Percentiles rank a stretch among this genome's conserved stretches.
Evolutionary conservation across 345 rosid species (phyloP).

Genomic region (Citrus mangshanensis): DNA sequence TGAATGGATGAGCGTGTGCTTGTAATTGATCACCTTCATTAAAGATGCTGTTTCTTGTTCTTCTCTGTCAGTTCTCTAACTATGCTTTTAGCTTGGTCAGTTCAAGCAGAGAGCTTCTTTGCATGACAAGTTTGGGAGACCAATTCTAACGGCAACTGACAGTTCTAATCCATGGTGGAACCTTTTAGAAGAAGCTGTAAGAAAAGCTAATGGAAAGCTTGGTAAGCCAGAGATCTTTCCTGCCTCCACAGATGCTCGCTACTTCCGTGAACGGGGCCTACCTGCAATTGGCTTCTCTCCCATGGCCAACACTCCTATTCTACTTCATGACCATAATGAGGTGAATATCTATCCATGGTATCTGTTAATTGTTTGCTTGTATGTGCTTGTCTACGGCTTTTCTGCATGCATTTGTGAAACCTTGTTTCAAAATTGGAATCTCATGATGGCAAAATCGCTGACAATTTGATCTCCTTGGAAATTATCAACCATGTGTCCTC

Average conservation of each 20-base stretch:
- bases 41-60: background rate
- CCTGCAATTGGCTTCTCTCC: constrained; percentile 95
- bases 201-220: constrained; percentile 65
- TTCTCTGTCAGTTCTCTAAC: constrained; percentile 9
- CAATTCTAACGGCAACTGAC: constrained; percentile 57
- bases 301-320: constrained; percentile 80
- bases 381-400: background rate
- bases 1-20: background rate
- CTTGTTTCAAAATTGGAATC: background rate
- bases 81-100: constrained; percentile 49
- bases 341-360: constrained; percentile 17
- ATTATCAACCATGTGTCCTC: background rate
- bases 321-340: constrained; percentile 97
- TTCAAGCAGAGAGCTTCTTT: constrained; percentile 64
- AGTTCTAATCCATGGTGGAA: constrained; percentile 88
- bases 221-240: constrained; percentile 86
- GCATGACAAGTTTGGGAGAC: constrained; percentile 44
- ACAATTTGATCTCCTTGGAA: background rate
- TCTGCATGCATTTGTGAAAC: background rate
- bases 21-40: background rate
- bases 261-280: constrained; percentile 59
- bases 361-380: constrained; percentile 1
- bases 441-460: background rate
- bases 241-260: constrained; percentile 83
- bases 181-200: constrained; percentile 72